Conservation (phyloP, 768 basidiomycete genomes). For the Fomitopsis serialis region DNA sequence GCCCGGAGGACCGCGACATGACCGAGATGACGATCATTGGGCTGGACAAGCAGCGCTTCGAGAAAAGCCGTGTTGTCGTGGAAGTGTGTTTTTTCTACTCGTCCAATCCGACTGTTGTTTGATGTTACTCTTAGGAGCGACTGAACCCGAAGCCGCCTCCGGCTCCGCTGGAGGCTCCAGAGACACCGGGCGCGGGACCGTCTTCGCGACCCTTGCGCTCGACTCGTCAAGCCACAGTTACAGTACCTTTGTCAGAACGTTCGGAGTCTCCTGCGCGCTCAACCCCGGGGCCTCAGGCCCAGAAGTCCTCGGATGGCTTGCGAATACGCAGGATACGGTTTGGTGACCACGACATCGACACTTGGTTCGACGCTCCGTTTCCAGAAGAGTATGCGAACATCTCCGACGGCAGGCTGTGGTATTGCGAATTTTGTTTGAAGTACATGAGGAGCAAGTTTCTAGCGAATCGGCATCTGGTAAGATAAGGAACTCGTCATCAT, state of each 20-base stretch:
- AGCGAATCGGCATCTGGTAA: slow-evolving; percentile 77
- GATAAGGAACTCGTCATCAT: slow-evolving; percentile 21
- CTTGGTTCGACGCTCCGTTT: slow-evolving; percentile 99
- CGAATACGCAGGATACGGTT: slow-evolving; percentile 88
- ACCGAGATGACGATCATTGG: slow-evolving; percentile 57
- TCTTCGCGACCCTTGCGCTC: slow-evolving; percentile 63
- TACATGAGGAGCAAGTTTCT: slow-evolving; percentile 95
- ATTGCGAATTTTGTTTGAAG: slow-evolving; percentile 97
- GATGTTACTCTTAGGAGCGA: slow-evolving; percentile 11
- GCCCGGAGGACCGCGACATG: slow-evolving; percentile 63
- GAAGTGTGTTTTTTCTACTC: slow-evolving; percentile 49
- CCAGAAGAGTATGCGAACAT: slow-evolving; percentile 94
- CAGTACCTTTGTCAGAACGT: slow-evolving; percentile 29
- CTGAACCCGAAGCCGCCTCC: slow-evolving; percentile 32
- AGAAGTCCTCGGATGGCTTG: slow-evolving; percentile 41
- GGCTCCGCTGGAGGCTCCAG: slow-evolving; percentile 31
- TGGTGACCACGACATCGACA: slow-evolving; percentile 88
- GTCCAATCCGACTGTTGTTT: not conserved
- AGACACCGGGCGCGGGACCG: slow-evolving; percentile 44
- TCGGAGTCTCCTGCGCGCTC: slow-evolving; percentile 35
- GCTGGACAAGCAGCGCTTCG: slow-evolving; percentile 66
- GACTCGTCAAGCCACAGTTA: slow-evolving; percentile 32
- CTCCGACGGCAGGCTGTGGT: slow-evolving; percentile 89
- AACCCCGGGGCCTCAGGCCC: slow-evolving; percentile 37
- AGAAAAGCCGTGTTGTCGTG: slow-evolving; percentile 61